Base-by-base conservation (phyloP, 225 moss, liverwort and hornwort species). In the Takakia lepidozioides region DNA sequence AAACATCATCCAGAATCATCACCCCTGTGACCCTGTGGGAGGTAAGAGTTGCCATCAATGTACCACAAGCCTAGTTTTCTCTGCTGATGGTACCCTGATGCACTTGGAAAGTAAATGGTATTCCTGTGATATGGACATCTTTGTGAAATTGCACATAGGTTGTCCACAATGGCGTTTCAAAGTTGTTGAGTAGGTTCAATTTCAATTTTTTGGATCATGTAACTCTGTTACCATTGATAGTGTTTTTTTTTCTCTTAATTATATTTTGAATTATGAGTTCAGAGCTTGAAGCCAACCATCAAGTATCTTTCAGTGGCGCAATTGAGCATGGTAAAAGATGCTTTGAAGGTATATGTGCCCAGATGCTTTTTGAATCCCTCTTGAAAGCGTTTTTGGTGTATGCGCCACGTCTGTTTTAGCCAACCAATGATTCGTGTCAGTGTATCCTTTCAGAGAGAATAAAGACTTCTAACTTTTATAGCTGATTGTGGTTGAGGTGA, bases 261-360 rank as follows among this genome's bases (percentile, higher is more conserved):
- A 5, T 46, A 2, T 13, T 21, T 24, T 51, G 50, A 18, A 28
- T 7, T 51, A 19, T 29, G 10, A 24, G 5, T 38, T 27, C 95
- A 98, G 98, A 81, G 71, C 49, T 73, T 98, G 36, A 83, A 83
- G 48, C 77, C 83, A 14, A 78, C 80, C 30, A 80, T 98, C 55
- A 76, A 46, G 39, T 98, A 98, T 60, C 85, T 98, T 19, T 70
- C 87, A 19, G 64, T 75, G 49, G 65, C 81, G n/a, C 98, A 91
- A 58, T 64, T 91, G 22, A 60, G 78, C 34, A 87, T 83, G 85
- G 87, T 98, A 64, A 83, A 87, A 52, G 87, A 98, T 66, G 98
- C 83, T 1, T 76, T 98, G 64, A 87, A 98, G 98, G 95, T 98
- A 23, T 49, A 56, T 59, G 11, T 4, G 5, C 43, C 36, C 7